A percentile compares a stretch with the other conserved stretches of the same genome.
These are phyloP conservation scores for Aechmea fasciata DNA, from an alignment of 176 grass and related monocot species.

Conservation along the genomic window DNA sequence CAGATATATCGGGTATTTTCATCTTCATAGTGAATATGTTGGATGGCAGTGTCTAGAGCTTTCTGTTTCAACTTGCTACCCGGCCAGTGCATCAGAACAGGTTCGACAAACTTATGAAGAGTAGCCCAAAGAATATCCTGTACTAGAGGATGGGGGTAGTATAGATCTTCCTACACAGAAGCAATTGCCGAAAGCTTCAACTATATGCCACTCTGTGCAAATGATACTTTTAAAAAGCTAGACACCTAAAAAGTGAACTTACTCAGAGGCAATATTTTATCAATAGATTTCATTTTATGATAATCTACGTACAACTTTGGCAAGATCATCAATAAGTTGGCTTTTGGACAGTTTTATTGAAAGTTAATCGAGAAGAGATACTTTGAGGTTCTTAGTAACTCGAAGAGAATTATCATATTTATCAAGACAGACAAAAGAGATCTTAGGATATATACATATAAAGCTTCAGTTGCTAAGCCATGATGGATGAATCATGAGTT, in stretches of 20 bases:
- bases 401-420: background rate
- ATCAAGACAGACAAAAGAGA: background rate
- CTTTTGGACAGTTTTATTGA: background rate
- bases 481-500: too few relatives aligned
- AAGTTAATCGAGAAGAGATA: background rate
- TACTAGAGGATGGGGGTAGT: constrained; percentile 82
- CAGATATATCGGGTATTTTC: constrained; percentile 92
- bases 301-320: background rate
- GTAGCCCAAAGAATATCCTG: constrained; percentile 91
- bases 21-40: constrained; percentile 97
- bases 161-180: constrained; percentile 82
- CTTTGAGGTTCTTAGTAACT: background rate
- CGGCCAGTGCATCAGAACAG: constrained; percentile 75
- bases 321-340: background rate
- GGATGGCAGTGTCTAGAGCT: constrained; percentile 56
- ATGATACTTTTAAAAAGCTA: background rate
- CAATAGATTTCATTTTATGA: too few relatives aligned
- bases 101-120: constrained; percentile 92
- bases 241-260: too few relatives aligned
- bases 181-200: constrained; percentile 13
- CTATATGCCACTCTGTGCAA: background rate
- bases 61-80: constrained; percentile 74
- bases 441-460: too few relatives aligned
- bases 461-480: too few relatives aligned
- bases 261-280: too few relatives aligned